Percentiles rank a stretch among this genome's conserved stretches.
These are phyloP conservation scores for Cytospora chrysosperma DNA, from an alignment of 2,329 filamentous ascomycete genomes.

Conservation along the genomic window DNA sequence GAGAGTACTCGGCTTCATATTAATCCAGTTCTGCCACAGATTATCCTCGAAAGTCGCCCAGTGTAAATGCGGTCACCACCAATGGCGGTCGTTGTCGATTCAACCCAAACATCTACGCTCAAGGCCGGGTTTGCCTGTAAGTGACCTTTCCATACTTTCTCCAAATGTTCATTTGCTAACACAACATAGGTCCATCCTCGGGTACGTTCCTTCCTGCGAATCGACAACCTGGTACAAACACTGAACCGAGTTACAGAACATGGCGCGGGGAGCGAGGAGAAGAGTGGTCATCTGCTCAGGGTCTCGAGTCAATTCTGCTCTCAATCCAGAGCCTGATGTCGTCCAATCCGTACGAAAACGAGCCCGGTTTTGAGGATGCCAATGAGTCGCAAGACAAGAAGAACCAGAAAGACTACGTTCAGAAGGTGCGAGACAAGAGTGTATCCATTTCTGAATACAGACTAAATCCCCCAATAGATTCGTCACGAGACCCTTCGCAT, in stretches of 20 bases:
- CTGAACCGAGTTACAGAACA: constrained; percentile 57
- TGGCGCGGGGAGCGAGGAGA: constrained; percentile 90
- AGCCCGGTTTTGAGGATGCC: constrained; percentile 85
- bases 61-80: constrained; percentile 72
- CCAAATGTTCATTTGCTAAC: not conserved
- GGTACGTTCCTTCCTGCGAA: constrained; percentile 50
- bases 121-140: constrained; percentile 88
- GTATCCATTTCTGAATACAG: not conserved
- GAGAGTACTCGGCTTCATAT: not conserved
- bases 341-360: constrained; percentile 89
- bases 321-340: constrained; percentile 98
- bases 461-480: constrained; percentile 55
- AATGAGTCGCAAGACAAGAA: constrained; percentile 68
- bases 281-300: constrained; percentile 95
- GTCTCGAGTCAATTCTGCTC: constrained; percentile 87
- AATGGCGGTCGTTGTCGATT: constrained; percentile 87
- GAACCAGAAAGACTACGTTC: constrained; percentile 71
- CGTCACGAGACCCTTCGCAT: constrained; percentile 86
- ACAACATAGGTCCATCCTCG: constrained; percentile 71
- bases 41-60: constrained; percentile 71
- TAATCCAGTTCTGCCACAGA: constrained; percentile 50
- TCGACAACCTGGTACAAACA: constrained; percentile 21
- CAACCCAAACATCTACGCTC: constrained; percentile 94
- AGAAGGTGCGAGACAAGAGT: constrained; percentile 60
- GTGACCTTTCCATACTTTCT: constrained; percentile 35